These are phyloP conservation scores for Monilinia fructicola DNA, from an alignment of 2,329 filamentous ascomycete genomes.

Conservation along the genomic window DNA sequence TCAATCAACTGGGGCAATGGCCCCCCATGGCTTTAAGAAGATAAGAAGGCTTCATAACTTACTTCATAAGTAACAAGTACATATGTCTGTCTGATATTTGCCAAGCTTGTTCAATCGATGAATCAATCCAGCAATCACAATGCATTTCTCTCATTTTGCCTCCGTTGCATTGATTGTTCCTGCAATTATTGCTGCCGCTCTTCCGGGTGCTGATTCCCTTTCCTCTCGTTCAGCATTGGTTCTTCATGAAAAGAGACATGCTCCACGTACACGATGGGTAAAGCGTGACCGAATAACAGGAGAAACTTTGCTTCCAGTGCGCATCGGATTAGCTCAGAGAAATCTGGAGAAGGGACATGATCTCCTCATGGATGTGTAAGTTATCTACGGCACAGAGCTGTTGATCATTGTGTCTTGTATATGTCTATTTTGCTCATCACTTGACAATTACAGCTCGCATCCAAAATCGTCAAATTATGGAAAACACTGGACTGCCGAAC, in stretches of 20 bases:
- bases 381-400: not conserved
- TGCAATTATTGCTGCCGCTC: slow-evolving; percentile 3
- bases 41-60: slow-evolving; percentile 6
- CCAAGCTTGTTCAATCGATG: slow-evolving; percentile 8
- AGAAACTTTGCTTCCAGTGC: slow-evolving; percentile 43
- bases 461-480: slow-evolving; percentile 41
- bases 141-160: slow-evolving; percentile 17
- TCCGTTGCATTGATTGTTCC: slow-evolving; percentile 3
- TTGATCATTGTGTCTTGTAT: not conserved
- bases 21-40: not conserved
- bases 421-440: not conserved
- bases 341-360: slow-evolving; percentile 47
- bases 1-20: slow-evolving; percentile 3
- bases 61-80: no score
- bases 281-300: slow-evolving; percentile 27
- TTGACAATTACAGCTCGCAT: slow-evolving; percentile 31
- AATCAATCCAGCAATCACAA: slow-evolving; percentile 5
- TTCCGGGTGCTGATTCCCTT: not conserved
- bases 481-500: slow-evolving; percentile 40
- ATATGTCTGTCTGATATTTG: not conserved
- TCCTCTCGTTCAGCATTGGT: slow-evolving; percentile 13
- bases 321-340: slow-evolving; percentile 47
- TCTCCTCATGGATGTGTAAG: slow-evolving; percentile 44
- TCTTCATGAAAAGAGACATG: slow-evolving; percentile 29
- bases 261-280: slow-evolving; percentile 25